phyloP scores from a whole-genome alignment of 2,329 filamentous ascomycete species.

The Microdochium paspali region DNA sequence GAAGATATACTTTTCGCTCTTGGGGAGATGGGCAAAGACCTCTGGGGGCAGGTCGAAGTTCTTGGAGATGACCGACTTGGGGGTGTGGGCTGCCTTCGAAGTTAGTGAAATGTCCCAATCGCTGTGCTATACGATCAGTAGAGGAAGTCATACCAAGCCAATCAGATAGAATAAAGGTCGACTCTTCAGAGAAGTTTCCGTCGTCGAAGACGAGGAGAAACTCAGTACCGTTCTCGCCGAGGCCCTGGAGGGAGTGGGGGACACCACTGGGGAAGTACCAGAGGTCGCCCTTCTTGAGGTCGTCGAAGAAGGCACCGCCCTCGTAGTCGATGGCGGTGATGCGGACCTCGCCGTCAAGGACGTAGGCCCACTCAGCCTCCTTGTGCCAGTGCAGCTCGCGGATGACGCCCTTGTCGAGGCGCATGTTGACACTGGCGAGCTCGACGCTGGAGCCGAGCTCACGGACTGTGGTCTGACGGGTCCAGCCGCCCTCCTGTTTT shows the following conservation, averaged over 20 bases:
- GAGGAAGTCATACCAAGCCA: conserved; percentile 48
- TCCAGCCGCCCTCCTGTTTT: conserved; percentile 63
- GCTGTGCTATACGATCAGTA: no score
- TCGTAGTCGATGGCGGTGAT: conserved; percentile 67
- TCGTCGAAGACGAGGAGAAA: conserved; percentile 45
- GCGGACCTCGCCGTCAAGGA: conserved; percentile 60
- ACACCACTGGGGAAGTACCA: conserved; percentile 77
- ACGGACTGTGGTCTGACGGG: conserved; percentile 59
- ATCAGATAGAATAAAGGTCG: conserved; percentile 65
- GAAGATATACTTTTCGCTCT: conserved; percentile 69
- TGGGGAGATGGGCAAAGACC: conserved; percentile 58
- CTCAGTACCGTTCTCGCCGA: conserved; percentile 55
- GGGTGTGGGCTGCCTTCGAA: conserved; percentile 47
- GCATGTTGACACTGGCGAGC: conserved; percentile 71
- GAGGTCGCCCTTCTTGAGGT: conserved; percentile 65
- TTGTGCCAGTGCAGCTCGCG: conserved; percentile 77
- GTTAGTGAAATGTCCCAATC: no score
- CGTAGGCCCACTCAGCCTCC: conserved; percentile 70
- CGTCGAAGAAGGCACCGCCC: conserved; percentile 68
- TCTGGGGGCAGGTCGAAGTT: conserved; percentile 68
- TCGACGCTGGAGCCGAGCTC: conserved; percentile 59
- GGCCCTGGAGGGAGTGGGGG: conserved; percentile 67
- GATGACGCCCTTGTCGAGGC: conserved; percentile 62
- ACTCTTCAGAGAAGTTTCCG: conserved; percentile 45
- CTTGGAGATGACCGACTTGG: conserved; percentile 61